Evolutionary conservation across 2,329 filamentous ascomycete genomes (phyloP), one percentile per base, ranked within the genome.

Genomic region (Scopulariopsis brevicaulis): DNA sequence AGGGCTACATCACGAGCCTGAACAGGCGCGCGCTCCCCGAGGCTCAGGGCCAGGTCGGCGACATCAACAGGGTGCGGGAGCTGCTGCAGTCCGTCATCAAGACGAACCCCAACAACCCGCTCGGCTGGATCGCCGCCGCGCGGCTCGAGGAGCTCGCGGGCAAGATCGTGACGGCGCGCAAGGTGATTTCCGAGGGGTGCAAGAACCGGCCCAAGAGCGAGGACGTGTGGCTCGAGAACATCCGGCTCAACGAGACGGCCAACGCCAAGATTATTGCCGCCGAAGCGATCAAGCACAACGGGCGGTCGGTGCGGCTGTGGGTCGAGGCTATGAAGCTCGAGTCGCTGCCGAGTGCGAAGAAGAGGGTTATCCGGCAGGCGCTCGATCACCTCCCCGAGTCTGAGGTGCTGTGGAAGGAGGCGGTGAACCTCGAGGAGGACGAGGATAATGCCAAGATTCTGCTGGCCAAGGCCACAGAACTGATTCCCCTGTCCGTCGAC

Each of bases 241-340:
- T 99, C 63, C 84, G 92, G 57, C 77, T 99, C 2, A 96, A 96
- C 70, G 90, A 96, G 66, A 85, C 86, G 25, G 86, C 90, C 57
- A 99, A 97, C 65, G 92, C 93, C 58, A 97, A 96, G 73, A 85
- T 99, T 61, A 96, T 99, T 63, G 94, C 92, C 7, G 90, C 92
- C 10, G 87, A 92, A 63, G 94, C 93, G 3, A 95, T 99, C 67
- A 90, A 95, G 70, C 85, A 90, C 56, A 97, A 97, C 64, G 87
- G 90, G 61, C 84, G 85, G 58, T 96, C 92, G 0, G 92, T 96
- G 11, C 82, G 86, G 62, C 76, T 99, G 10, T 99, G 94, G 94
- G 86, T 96, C 6, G 92, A 96, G 69, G 95, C 94, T 1, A 96
- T 96, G 85, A 89, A 90, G 62, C 75, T 99, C 25, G 94, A 99